phyloP scores from a whole-genome alignment of 495 filamentous ascomycete species.

The Thozetella sp. region DNA sequence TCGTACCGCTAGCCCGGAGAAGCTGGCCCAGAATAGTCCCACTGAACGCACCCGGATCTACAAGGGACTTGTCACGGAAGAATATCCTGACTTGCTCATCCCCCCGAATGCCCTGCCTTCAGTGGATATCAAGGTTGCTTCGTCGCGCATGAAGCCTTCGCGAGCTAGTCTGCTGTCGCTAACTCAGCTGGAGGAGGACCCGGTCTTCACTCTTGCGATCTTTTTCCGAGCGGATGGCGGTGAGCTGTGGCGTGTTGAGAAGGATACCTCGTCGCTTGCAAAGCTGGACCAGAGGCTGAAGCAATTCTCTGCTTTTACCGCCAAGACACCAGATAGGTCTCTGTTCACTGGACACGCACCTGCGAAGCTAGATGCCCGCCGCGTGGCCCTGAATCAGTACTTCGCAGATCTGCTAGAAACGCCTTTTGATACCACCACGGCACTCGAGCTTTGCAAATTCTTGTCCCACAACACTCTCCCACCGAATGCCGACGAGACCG shows the following conservation, averaged over 20 bases:
- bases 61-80: constrained; percentile 74
- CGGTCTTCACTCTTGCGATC: constrained; percentile 89
- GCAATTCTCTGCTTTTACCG: constrained; percentile 63
- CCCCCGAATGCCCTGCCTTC: constrained; percentile 91
- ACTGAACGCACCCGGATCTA: constrained; percentile 38
- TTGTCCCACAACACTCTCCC: constrained; percentile 85
- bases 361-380: constrained; percentile 87
- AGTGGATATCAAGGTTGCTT: constrained; percentile 82
- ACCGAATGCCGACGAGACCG: constrained; percentile 68
- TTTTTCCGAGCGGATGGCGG: constrained; percentile 74
- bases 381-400: constrained; percentile 80
- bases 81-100: constrained; percentile 80
- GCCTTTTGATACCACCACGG: constrained; percentile 74
- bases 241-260: constrained; percentile 93
- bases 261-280: constrained; percentile 79
- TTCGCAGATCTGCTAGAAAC: constrained; percentile 83
- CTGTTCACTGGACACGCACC: constrained; percentile 94
- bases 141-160: constrained; percentile 87
- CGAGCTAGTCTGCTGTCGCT: constrained; percentile 76
- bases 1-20: constrained; percentile 27
- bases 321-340: constrained; percentile 77
- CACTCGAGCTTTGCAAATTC: constrained; percentile 84
- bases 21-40: constrained; percentile 29
- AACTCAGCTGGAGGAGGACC: constrained; percentile 79
- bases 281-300: constrained; percentile 81